phyloP scores from a whole-genome alignment of 495 filamentous ascomycete species.

The Usnea hakonensis region DNA sequence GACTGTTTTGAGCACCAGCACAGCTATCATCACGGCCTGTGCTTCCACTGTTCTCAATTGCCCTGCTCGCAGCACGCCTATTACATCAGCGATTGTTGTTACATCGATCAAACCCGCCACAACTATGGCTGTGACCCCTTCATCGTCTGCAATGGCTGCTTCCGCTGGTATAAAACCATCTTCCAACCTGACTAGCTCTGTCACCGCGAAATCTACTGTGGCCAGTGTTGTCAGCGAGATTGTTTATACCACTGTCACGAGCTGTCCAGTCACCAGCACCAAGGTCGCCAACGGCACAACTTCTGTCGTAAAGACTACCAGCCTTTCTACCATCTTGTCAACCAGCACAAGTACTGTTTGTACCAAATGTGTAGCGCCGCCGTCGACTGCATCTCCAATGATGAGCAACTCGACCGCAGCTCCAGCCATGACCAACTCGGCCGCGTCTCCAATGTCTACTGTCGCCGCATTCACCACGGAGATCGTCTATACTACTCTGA shows the following conservation, averaged over 20 bases:
- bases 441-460: background rate
- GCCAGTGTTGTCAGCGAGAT: conserved; percentile 8
- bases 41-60: background rate
- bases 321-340: conserved; percentile 12
- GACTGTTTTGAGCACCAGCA: background rate
- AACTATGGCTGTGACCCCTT: background rate
- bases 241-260: conserved; percentile 20
- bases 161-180: background rate
- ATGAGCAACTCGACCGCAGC: conserved; percentile 1
- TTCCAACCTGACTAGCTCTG: background rate
- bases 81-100: background rate
- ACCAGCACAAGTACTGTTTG: conserved; percentile 21
- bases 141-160: background rate
- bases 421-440: background rate
- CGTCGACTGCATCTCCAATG: background rate
- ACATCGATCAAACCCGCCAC: background rate
- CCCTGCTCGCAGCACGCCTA: background rate
- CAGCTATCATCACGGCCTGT: background rate
- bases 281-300: conserved; percentile 13
- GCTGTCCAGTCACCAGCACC: conserved; percentile 21
- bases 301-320: conserved; percentile 11
- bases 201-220: conserved; percentile 8
- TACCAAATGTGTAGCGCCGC: conserved; percentile 20
- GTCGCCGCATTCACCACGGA: background rate
- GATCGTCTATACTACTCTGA: conserved; percentile 14